Base-by-base conservation (phyloP, 805 yeast species). In the Metschnikowia lunata region DNA sequence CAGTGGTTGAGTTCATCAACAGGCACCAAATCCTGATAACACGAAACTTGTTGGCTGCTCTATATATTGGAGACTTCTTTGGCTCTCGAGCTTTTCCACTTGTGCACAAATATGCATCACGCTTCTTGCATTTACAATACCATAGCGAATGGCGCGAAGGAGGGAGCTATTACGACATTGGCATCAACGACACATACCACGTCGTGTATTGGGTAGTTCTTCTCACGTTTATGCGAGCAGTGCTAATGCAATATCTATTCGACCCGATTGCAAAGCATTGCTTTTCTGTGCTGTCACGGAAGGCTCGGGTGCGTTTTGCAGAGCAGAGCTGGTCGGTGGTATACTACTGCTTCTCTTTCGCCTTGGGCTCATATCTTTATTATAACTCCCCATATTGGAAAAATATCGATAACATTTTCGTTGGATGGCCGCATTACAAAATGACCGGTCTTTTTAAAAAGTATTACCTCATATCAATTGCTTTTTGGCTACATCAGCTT, bases 311-410 rank as follows among this genome's bases (percentile, higher is more conserved):
- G 44, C 75, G 96, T 46, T 88, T 86, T 59, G 85, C 88, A 45
- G 97, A 88, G 64, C 97, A 88, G 69, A 82, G 88, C 40, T 89
- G 96, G 96, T 70, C 78, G 30, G 60, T 79, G 13, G 55, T 78
- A 7, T 86, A 85, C 60, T 86, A 80, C 66, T 52, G 75, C 7
- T 52, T 65, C 9, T 75, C 86, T 8, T 81, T 82, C 59, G 37
- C 60, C 1, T 66, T 67, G 46, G 96, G 95, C 0, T 64, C 76
- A 45, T 70, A 71, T 47, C 63, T 88, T 13, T 82, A 84, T 56
- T 64, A 61, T 47, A 47, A 72, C 37, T 79, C 89, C 3, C 75
- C 78, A 1, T 86, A 87, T 66, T 82, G 72, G 58, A 56, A 73
- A 39, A 71, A 82, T 55, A 66, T 79, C 45, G 82, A 78, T 54